Evolutionary conservation across 2,329 filamentous ascomycete species (phyloP).

Genomic region (Diaporthe aspalathi): DNA sequence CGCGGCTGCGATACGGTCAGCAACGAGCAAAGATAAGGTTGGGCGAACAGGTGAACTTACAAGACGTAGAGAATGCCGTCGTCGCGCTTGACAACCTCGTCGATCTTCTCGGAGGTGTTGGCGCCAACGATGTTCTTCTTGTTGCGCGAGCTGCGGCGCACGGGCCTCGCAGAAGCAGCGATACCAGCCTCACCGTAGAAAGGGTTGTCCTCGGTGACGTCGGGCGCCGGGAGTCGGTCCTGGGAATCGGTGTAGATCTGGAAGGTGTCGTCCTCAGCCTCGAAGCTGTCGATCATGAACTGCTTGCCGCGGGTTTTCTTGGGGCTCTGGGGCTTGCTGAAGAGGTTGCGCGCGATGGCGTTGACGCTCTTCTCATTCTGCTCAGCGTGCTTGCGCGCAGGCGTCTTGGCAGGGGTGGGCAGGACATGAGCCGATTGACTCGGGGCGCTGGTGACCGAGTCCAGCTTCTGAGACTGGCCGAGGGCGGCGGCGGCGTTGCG

Average conservation of each 20-base stretch:
- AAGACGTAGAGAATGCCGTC: slow-evolving; percentile 83
- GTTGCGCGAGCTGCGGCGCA: slow-evolving; percentile 65
- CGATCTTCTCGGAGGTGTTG: slow-evolving; percentile 64
- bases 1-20: slow-evolving; percentile 66
- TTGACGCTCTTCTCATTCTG: slow-evolving; percentile 63
- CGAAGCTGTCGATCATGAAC: slow-evolving; percentile 70
- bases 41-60: slow-evolving; percentile 63
- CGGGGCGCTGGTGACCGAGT: slow-evolving; percentile 43
- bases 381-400: slow-evolving; percentile 68
- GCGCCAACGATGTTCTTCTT: slow-evolving; percentile 65
- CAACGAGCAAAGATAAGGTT: background rate
- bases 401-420: slow-evolving; percentile 83
- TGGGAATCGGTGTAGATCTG: slow-evolving; percentile 83
- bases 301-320: slow-evolving; percentile 69
- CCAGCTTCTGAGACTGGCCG: slow-evolving; percentile 47
- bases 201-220: slow-evolving; percentile 76
- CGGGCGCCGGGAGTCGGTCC: slow-evolving; percentile 78
- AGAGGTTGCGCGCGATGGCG: slow-evolving; percentile 70
- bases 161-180: slow-evolving; percentile 54
- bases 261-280: slow-evolving; percentile 64
- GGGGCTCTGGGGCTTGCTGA: slow-evolving; percentile 63
- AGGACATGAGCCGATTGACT: slow-evolving; percentile 61
- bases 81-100: slow-evolving; percentile 71
- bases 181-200: slow-evolving; percentile 68
- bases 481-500: slow-evolving; percentile 57